Evolutionary conservation across 2,329 filamentous ascomycete species (phyloP), one percentile per base, ranked within the genome.

Genomic region (Myriosclerotinia duriaeana): DNA sequence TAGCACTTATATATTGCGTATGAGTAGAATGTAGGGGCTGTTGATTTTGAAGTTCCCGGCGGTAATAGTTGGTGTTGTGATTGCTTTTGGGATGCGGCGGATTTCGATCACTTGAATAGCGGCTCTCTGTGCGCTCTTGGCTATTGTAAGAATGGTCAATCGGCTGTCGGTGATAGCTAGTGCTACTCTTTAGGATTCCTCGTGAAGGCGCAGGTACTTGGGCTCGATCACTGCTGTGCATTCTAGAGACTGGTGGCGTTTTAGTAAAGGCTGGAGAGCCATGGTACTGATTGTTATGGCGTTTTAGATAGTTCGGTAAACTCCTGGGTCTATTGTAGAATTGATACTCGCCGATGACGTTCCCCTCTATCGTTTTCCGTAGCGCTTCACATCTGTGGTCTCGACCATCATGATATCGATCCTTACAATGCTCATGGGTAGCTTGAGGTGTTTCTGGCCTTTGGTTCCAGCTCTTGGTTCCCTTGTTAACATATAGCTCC

Each of bases 341-440:
- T 17, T 52, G 44, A 7, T 50, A 61, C 7, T 61, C 58, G n/a
- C 50, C n/a, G 30, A 50, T 26, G 44, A 61, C 34, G 26, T 40
- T 50, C 11, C 3, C 7, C 7, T 38, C 44, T 0, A 12, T 11
- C 5, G 7, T 9, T 50, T 20, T 48, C 14, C 40, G 58, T 7
- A 14, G n/a, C 1, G n/a, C 17, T 9, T 26, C 58, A 22, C 34
- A n/a, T 26, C 46, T 61, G 9, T 7, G 1, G 6, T 50, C 9
- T 15, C 30, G 8, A 61, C 44, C 22, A 20, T 58, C 55, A 44
- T 61, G 44, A 4, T 50, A 26, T 7, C n/a, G n/a, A 50, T 26
- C 15, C 20, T 36, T 15, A 8, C 30, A 11, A 22, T 17, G 7
- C 20, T 30, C 30, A 12, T 11, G 17, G 11, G 30, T 36, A 48